Percentiles rank a stretch among this genome's conserved stretches.
Evolutionary conservation across 73 alveolate species (phyloP).

Genomic region (Tetrahymena borealis): DNA sequence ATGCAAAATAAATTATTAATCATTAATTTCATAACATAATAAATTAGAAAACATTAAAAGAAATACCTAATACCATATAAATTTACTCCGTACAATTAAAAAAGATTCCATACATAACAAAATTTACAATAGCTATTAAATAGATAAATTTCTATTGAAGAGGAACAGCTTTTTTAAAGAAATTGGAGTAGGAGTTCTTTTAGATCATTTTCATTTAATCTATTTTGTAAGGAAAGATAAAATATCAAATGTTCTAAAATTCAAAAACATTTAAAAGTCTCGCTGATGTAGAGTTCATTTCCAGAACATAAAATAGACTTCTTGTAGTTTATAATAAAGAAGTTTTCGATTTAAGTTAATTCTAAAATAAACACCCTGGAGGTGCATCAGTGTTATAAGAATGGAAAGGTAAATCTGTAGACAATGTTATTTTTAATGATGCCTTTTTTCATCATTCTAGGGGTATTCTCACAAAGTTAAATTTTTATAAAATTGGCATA

Average conservation of each 20-base stretch:
- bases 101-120: too few relatives aligned
- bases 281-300: background rate
- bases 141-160: too few relatives aligned
- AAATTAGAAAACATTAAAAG: too few relatives aligned
- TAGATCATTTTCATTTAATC: background rate
- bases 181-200: background rate
- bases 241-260: background rate
- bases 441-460: background rate
- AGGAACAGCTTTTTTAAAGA: too few relatives aligned
- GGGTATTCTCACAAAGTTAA: background rate
- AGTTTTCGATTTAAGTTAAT: background rate
- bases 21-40: too few relatives aligned
- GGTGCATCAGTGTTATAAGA: background rate
- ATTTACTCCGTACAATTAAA: too few relatives aligned
- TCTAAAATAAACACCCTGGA: background rate
- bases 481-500: background rate
- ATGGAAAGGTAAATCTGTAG: background rate
- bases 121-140: too few relatives aligned
- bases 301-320: background rate
- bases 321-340: background rate
- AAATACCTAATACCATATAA: too few relatives aligned
- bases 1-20: too few relatives aligned
- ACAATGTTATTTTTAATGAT: background rate
- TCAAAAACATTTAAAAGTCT: background rate
- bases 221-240: background rate